phyloP scores from a whole-genome alignment of 1,284 basidiomycete species.

The Trichosporon coremiiforme region DNA sequence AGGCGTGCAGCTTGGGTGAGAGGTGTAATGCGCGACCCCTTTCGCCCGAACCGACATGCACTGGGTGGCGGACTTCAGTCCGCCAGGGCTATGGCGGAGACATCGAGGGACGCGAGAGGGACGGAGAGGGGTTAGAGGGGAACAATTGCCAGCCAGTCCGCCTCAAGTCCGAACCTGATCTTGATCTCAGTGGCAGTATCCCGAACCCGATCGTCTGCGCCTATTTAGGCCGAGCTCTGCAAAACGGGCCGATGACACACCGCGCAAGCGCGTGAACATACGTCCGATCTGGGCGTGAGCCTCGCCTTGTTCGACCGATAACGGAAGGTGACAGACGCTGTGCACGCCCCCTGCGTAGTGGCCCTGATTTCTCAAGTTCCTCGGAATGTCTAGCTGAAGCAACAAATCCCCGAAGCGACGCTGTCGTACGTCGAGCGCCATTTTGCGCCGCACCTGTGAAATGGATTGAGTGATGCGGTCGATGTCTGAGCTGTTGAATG shows the following conservation, averaged over 20 bases:
- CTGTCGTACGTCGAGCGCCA: too few species aligned
- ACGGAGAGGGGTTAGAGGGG: neutral
- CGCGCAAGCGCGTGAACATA: too few species aligned
- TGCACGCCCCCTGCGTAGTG: too few species aligned
- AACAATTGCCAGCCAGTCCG: neutral
- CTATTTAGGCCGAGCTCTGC: too few species aligned
- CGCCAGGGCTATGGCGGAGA: too few species aligned
- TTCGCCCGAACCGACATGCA: neutral
- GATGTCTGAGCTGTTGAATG: neutral
- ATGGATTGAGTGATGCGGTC: neutral
- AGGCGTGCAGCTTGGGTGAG: neutral
- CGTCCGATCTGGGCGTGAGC: too few species aligned
- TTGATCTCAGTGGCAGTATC: neutral
- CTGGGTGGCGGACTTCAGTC: neutral
- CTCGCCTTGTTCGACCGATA: neutral
- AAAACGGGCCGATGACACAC: too few species aligned
- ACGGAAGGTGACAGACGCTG: neutral
- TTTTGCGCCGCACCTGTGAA: too few species aligned
- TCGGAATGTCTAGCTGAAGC: neutral
- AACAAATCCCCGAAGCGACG: neutral
- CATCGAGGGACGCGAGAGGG: neutral
- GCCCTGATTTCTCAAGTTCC: neutral
- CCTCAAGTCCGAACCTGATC: neutral
- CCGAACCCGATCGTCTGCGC: neutral
- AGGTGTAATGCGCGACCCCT: neutral